A percentile compares a stretch with the other conserved stretches of the same genome.
Conservation (phyloP, 106 monocot genomes). For the Ottelia alismoides region DNA sequence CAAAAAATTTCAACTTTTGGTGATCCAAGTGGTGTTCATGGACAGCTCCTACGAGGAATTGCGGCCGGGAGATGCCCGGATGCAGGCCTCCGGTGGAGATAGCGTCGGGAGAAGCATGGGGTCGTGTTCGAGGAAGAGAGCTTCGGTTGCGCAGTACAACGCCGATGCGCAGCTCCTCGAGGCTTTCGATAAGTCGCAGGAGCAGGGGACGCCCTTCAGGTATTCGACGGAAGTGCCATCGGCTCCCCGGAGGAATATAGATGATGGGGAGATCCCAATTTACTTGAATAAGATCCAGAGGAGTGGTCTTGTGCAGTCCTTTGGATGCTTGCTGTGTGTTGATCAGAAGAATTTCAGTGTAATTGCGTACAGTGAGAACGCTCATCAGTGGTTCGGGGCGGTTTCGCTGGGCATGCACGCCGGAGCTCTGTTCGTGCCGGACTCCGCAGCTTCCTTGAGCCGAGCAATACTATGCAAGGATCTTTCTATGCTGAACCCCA, state of each 20-base stretch:
- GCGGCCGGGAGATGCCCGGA: no score
- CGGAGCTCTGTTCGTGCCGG: conserved; percentile 37
- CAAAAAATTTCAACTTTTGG: no score
- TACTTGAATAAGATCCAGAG: conserved; percentile 55
- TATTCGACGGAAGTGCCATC: not conserved
- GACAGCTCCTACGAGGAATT: no score
- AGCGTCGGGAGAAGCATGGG: no score
- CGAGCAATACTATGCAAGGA: conserved; percentile 47
- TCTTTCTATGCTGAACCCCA: conserved; percentile 51
- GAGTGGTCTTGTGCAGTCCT: conserved; percentile 51
- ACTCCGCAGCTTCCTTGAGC: conserved; percentile 27
- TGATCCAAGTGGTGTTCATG: no score
- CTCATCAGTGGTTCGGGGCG: conserved; percentile 52
- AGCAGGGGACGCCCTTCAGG: not conserved
- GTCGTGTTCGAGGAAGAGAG: not conserved
- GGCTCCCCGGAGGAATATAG: not conserved
- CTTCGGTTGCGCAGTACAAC: not conserved
- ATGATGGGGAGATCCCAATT: conserved; percentile 19
- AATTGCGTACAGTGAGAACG: conserved; percentile 58
- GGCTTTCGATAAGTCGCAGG: not conserved
- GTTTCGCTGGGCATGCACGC: conserved; percentile 41
- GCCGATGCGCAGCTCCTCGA: not conserved
- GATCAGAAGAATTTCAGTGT: conserved; percentile 27
- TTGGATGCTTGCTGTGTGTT: conserved; percentile 49
- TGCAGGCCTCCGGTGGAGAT: no score